Base-by-base conservation (phyloP, 2,329 filamentous ascomycete genomes). In the Graphilbum fragrans region DNA sequence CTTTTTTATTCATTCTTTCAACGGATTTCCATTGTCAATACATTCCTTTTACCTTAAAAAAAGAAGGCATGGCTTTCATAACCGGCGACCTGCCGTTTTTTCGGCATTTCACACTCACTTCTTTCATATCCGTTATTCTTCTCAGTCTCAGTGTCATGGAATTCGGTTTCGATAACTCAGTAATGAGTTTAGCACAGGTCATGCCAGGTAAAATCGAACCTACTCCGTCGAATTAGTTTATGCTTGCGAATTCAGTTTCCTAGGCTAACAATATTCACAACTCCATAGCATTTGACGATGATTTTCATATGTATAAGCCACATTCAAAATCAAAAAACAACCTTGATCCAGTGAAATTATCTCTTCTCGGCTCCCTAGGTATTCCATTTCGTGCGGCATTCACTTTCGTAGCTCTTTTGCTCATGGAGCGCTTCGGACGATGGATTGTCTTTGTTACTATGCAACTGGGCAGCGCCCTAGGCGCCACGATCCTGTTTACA, bases 141-240 rank as follows among this genome's bases (percentile, higher is more conserved):
- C 37, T 46, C 16, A 46, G 38, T 29, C 16, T 48, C 17, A 46
- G 44, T 21, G 45, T 47, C 19, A 33, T 49, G 16, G 43, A 44
- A 31, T 47, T 47, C 31, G 47, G 47, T 25, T 47, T 49, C 34
- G 47, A 49, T 35, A 43, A 41, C 20, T 41, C 42, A 7, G 35
- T 44, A 9, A 41, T 45, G 14, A 43, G 38, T 9, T 33, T 45
- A 5, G 36, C 40, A 5, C 45, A 49, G 32, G 42, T 42, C 39
- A 49, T 49, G 42, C 43, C 47, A 14, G 23, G 43, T 41, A n/a
- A n/a, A n/a, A n/a, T n/a, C n/a, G n/a, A n/a, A n/a, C n/a, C n/a
- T n/a, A n/a, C n/a, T n/a, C n/a, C n/a, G n/a, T n/a, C n/a, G n/a
- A n/a, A n/a, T n/a, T n/a, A n/a, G n/a, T n/a, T n/a, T n/a, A n/a